Evolutionary conservation across 1,284 basidiomycete genomes (phyloP).

Genomic region (Cutaneotrichosporon mucoides): DNA sequence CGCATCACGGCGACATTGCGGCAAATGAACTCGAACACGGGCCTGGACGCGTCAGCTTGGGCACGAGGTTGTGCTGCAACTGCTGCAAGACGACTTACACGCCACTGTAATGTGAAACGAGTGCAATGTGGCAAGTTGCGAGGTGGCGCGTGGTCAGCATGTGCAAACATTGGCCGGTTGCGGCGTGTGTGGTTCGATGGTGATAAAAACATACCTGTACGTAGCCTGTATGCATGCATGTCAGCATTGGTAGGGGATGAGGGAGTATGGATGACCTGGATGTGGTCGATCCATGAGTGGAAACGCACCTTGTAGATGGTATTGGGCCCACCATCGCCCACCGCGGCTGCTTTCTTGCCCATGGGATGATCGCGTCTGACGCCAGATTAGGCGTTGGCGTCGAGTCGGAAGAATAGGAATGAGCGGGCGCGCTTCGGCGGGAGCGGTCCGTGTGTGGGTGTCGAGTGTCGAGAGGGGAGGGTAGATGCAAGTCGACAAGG

Average conservation of each 20-base stretch:
- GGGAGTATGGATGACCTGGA: not conserved
- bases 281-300: not conserved
- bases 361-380: constrained; percentile 11
- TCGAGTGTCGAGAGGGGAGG: not conserved
- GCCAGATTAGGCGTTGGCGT: not conserved
- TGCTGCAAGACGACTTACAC: constrained; percentile 37
- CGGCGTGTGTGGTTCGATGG: not conserved
- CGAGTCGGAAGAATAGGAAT: not conserved
- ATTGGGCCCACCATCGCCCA: constrained; percentile 30
- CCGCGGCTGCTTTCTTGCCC: constrained; percentile 30
- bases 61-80: not conserved
- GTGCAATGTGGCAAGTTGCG: not conserved
- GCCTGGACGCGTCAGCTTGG: constrained; percentile 25
- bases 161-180: not conserved
- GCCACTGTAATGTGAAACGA: constrained; percentile 34
- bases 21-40: constrained; percentile 64
- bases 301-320: constrained; percentile 39
- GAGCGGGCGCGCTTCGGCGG: not conserved
- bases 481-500: not conserved
- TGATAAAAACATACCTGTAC: constrained; percentile 22
- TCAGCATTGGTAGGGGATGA: constrained; percentile 7
- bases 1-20: constrained; percentile 97
- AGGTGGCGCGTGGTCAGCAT: constrained; percentile 7
- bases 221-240: constrained; percentile 23
- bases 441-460: not conserved